Percentiles rank a stretch among this genome's conserved stretches.
Evolutionary conservation across 2,329 filamentous ascomycete species (phyloP).

Genomic region (Cladosporium velox): DNA sequence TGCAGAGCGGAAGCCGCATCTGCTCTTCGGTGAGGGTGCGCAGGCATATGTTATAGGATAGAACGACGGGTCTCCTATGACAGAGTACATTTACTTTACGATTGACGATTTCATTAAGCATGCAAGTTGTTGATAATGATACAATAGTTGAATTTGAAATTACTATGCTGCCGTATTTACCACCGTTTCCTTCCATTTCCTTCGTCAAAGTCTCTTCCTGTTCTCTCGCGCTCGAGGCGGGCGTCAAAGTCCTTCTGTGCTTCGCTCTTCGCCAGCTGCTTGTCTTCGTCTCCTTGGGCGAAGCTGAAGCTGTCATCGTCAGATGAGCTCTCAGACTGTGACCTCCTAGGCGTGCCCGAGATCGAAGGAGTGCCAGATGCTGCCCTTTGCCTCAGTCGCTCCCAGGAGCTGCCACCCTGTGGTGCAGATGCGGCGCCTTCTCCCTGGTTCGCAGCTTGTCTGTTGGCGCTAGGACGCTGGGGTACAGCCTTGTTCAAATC

Average conservation of each 20-base stretch:
- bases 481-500: constrained; percentile 11
- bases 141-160: background rate
- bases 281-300: constrained; percentile 46
- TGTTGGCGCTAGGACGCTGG: constrained; percentile 1
- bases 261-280: constrained; percentile 45
- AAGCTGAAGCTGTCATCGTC: constrained; percentile 49
- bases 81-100: background rate
- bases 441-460: constrained; percentile 12
- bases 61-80: background rate
- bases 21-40: constrained; percentile 72
- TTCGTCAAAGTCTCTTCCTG: constrained; percentile 46
- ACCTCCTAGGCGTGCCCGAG: constrained; percentile 10
- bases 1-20: constrained; percentile 81
- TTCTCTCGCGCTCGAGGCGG: constrained; percentile 51
- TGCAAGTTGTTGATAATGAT: background rate
- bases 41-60: constrained; percentile 55
- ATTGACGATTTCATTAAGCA: background rate
- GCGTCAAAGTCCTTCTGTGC: constrained; percentile 55
- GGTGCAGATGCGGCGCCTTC: constrained; percentile 3
- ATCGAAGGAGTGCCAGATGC: constrained; percentile 22
- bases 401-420: constrained; percentile 45
- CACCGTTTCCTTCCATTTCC: constrained; percentile 20
- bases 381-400: constrained; percentile 43
- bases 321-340: constrained; percentile 30
- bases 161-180: background rate